Percentiles rank a stretch among this genome's conserved stretches.
phyloP scores from a whole-genome alignment of 305 asterid species.

The Fraxinus greggii region DNA sequence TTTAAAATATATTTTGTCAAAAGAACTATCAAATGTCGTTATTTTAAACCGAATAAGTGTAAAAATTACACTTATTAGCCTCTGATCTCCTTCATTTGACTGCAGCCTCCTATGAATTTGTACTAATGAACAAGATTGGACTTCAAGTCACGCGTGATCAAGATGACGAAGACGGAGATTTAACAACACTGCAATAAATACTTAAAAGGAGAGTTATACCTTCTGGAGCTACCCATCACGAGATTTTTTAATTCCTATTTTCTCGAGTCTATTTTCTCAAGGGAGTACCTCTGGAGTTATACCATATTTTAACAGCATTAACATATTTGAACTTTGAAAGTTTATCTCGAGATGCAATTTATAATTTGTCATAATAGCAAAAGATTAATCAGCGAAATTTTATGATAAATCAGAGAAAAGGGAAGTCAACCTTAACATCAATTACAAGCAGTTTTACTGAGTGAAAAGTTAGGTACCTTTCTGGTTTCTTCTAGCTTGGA shows the following conservation, averaged over 20 bases:
- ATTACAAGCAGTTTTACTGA: constrained; percentile 5
- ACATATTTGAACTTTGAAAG: background rate
- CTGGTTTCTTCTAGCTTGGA: background rate
- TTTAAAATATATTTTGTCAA: too few relatives aligned
- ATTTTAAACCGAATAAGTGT: too few relatives aligned
- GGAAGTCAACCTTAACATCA: background rate
- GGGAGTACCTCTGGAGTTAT: constrained; percentile 7
- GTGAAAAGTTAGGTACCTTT: constrained; percentile 28
- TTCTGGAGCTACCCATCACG: constrained; percentile 11
- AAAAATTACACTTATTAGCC: too few relatives aligned
- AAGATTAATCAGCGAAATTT: background rate
- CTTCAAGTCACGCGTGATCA: background rate
- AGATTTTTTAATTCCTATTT: constrained; percentile 5
- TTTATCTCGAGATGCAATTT: background rate
- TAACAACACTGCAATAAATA: constrained; percentile 2
- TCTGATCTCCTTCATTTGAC: constrained; percentile 28
- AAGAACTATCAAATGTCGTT: too few relatives aligned
- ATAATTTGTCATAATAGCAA: background rate
- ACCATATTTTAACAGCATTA: background rate
- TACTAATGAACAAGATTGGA: constrained; percentile 29
- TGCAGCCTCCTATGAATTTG: constrained; percentile 53
- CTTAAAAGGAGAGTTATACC: background rate
- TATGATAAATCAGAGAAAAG: background rate
- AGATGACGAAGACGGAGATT: constrained; percentile 7
- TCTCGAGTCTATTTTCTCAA: constrained; percentile 8